Conservation (phyloP, 257 asterid genomes). For the Capsicum pubescens region DNA sequence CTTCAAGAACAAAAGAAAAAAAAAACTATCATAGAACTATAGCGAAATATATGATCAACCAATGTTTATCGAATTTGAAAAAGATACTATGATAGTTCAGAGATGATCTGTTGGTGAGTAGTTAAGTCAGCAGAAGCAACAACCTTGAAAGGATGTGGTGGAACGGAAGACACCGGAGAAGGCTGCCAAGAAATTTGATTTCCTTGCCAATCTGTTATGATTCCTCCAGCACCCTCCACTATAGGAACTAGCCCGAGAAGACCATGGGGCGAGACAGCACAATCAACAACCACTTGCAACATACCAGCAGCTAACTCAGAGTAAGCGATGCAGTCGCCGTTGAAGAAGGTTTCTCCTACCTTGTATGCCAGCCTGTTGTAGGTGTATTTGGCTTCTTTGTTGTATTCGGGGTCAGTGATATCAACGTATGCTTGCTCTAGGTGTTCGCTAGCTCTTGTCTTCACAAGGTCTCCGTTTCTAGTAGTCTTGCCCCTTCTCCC, state of each 20-base stretch:
- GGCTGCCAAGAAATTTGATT: background rate
- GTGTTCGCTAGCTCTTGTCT: background rate
- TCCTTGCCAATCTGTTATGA: background rate
- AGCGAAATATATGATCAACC: no score
- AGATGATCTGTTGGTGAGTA: background rate
- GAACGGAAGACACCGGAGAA: background rate
- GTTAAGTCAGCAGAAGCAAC: background rate
- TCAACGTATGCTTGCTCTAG: background rate
- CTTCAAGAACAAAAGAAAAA: background rate
- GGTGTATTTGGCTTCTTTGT: background rate
- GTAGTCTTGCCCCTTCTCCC: background rate
- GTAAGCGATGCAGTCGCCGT: background rate
- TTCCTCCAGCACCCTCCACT: conserved; percentile 12
- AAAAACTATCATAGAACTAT: no score
- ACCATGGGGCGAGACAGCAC: background rate
- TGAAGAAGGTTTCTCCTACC: background rate
- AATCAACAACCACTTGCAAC: background rate
- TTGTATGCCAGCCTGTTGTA: background rate
- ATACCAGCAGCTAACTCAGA: background rate
- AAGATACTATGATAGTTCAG: background rate
- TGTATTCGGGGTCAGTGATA: background rate
- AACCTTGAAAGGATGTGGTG: background rate
- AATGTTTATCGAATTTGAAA: no score
- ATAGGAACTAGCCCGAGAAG: background rate
- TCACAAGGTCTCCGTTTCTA: background rate